Evolutionary conservation across 768 basidiomycete species (phyloP), one percentile per base, ranked within the genome.

Genomic region (Glaciozyma antarctica): DNA sequence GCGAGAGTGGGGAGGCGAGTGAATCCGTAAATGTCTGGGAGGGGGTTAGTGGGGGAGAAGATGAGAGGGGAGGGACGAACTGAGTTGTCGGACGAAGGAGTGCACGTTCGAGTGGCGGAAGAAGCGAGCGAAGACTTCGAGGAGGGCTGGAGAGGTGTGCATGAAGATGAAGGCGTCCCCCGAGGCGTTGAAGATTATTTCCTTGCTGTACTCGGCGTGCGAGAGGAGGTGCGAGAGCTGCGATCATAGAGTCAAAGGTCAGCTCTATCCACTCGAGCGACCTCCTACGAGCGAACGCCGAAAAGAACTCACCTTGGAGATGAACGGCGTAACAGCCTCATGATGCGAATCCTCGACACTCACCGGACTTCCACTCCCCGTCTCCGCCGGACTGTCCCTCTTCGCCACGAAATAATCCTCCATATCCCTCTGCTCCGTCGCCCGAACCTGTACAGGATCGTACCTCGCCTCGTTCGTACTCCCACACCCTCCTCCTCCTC

Each of bases 71-170:
- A 34, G 65, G 16, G 21, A 68, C 67, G 52, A 21, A 68, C 67
- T 70, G 9, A 70, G 65, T 34, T 70, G 68, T 3, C 68, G 59
- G 2, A 62, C 60, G 30, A 70, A 70, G 3, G 62, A 64, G 28
- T 66, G 64, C 1, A 56, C 22, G 34, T 60, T 66, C 5, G 43
- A 44, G 54, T 70, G 68, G 12, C 68, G 68, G 32, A 64, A 70
- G 48, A 64, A 60, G 13, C 38, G 61, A 28, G 56, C 28, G 1
- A 65, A 49, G 13, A 52, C 32, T 2, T 57, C 53, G 9, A 58
- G 48, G 32, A 65, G 60, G 17, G 41, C 48, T 1, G 38, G 15
- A 0, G 55, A 26, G 10, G 51, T 52, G 15, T 61, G 61, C 0
- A 62, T 62, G 16, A 70, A 70, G 51, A 70, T 52, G 60, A 70